Evolutionary conservation across 306 rosid species (phyloP).

Genomic region (Corylus americana): DNA sequence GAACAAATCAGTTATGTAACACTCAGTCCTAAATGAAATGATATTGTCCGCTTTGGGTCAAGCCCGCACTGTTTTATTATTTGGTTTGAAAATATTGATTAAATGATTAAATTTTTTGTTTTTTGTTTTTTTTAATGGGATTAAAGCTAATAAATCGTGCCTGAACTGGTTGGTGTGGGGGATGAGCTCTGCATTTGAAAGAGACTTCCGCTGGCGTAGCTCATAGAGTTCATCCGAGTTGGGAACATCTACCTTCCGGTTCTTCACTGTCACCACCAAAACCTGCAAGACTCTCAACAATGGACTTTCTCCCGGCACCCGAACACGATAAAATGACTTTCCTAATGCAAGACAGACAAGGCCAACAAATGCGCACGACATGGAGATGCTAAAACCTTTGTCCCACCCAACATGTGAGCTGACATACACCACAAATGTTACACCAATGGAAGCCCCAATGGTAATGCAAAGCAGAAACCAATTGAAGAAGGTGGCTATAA

Average conservation of each 20-base stretch:
- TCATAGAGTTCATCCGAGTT: slow-evolving; percentile 33
- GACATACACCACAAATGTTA: slow-evolving; percentile 51
- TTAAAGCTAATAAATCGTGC: slow-evolving; percentile 5
- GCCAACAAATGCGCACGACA: slow-evolving; percentile 39
- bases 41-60: too few relatives aligned
- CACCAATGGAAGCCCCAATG: slow-evolving; percentile 51
- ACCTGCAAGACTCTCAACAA: slow-evolving; percentile 45
- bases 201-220: slow-evolving; percentile 13
- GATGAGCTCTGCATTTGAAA: slow-evolving; percentile 33
- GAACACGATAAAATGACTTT: slow-evolving; percentile 41
- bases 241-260: slow-evolving; percentile 33
- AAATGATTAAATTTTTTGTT: too few relatives aligned
- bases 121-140: too few relatives aligned
- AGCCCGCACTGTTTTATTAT: too few relatives aligned
- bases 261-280: slow-evolving; percentile 37
- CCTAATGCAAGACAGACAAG: slow-evolving; percentile 44
- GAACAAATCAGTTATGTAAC: background rate
- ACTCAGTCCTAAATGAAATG: background rate
- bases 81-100: background rate
- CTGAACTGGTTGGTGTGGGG: slow-evolving; percentile 42
- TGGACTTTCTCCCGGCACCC: slow-evolving; percentile 48
- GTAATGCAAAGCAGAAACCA: slow-evolving; percentile 54
- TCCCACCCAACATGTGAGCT: slow-evolving; percentile 41
- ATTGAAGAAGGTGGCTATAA: slow-evolving; percentile 53
- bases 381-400: slow-evolving; percentile 49